Evolutionary conservation across 2,329 filamentous ascomycete species (phyloP), one percentile per base, ranked within the genome.

Genomic region (Chrysoporthe puriensis): DNA sequence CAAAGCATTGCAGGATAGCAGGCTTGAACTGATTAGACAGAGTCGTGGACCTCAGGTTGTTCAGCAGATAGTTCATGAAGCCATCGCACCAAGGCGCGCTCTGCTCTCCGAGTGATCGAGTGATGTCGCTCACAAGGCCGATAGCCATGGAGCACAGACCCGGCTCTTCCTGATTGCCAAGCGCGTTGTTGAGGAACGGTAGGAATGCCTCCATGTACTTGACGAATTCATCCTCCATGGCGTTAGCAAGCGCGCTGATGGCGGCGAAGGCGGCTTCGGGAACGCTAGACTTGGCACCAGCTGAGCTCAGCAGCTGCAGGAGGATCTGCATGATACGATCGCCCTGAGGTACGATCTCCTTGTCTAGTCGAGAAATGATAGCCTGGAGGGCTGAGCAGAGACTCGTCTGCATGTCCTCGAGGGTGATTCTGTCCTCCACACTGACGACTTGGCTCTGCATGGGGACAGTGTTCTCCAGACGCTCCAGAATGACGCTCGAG

Each of bases 321-420:
- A 96, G 85, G 62, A 91, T 88, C 74, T 93, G 88, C 95, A 99
- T 99, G 79, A 98, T 97, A 71, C 91, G 90, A 78, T 99, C 94
- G 66, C 94, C 92, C 77, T 95, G 93, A 18, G 95, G 94, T 70
- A 89, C 88, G 73, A 99, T 92, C 77, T 98, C 95, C 77, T 90
- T 90, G 80, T 98, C 96, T 36, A 99, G 85, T 67, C 96, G 91
- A 79, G 93, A 90, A 70, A 98, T 90, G 76, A 98, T 97, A 61
- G 93, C 90, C 81, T 97, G 90, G 62, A 98, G 85, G 52, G 98
- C 96, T 64, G 93, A 96, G 78, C 90, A 91, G 75, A 99, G 85
- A 79, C 94, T 97, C 63, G 94, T 97, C 83, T 98, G 96, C 88
- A 99, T 97, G 80, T 99, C 96, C 78, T 98, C 94, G 4, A 99